Base-by-base conservation (phyloP, 169 alveolate species). In the Cryptosporidium baileyi region DNA sequence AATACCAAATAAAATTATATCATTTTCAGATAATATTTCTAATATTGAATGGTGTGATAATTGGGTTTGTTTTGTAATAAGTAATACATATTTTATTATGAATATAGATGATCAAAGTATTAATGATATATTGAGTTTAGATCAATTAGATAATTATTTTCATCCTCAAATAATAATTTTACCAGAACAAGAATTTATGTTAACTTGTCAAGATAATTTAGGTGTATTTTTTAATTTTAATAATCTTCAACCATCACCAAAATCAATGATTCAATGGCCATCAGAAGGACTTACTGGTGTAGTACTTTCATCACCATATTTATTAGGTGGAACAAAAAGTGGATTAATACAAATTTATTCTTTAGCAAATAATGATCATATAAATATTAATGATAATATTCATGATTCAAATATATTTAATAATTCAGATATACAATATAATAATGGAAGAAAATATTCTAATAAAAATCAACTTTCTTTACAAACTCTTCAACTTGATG, bases 251-350 rank as follows among this genome's bases (percentile, higher is more conserved):
- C 85, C 85, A 17, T 74, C 61, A 52, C 85, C 85, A 34, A 74
- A 74, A 34, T 57, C 85, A 19, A 74, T 74, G 85, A 57, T 74
- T 17, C 65, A 74, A 45, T 74, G 85, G 85, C 85, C 85, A 13
- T 41, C 85, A n/a, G 85, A 74, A 34, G 59, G 67, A 52, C 40
- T 74, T n/a, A 74, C 67, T 3, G 67, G 67, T n/a, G 44, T 74
- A n/a, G 85, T 74, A 3, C 57, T 74, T 11, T 74, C 85, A 22
- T 40, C 63, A 15, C 85, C 85, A 2, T 74, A 74, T 74, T 32
- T 74, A 26, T 61, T 74, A n/a, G 85, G 85, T 22, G 67, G 85
- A 19, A 74, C 85, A 17, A 74, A 57, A 19, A 54, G 34, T 36
- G 85, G 85, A 28, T 52, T 57, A 36, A 74, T 74, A 52, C 67